These are phyloP conservation scores for Phanerochaete sordida DNA, from an alignment of 768 basidiomycete species.

Conservation along the genomic window DNA sequence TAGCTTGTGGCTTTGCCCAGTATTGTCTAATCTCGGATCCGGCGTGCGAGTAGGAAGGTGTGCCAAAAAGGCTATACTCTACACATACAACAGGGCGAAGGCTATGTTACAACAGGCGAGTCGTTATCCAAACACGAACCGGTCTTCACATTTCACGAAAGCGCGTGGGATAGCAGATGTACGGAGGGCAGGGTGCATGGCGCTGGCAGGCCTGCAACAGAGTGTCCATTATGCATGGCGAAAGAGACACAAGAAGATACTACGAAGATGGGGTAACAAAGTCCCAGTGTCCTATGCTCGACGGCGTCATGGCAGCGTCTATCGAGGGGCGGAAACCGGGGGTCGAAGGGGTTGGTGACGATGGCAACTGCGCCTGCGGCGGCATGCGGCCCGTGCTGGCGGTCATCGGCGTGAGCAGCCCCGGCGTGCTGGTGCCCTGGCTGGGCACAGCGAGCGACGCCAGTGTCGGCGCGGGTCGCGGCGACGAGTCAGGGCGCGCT, in stretches of 20 bases:
- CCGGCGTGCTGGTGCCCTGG: background rate
- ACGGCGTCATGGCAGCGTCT: background rate
- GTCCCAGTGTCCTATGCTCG: background rate
- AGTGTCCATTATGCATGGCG: background rate
- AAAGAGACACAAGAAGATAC: background rate
- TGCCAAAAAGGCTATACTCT: no score
- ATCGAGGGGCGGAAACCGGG: background rate
- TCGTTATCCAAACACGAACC: background rate
- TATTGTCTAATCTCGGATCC: no score
- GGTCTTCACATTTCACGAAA: background rate
- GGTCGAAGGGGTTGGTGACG: slow-evolving; percentile 14
- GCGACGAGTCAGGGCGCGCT: background rate
- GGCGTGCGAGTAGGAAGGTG: no score
- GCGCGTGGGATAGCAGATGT: background rate
- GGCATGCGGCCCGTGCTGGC: slow-evolving; percentile 17
- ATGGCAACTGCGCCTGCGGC: slow-evolving; percentile 22
- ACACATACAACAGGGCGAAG: background rate
- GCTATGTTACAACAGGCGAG: background rate
- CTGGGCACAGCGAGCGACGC: background rate
- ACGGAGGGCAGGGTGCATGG: background rate
- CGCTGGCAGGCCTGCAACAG: background rate
- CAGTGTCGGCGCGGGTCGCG: background rate
- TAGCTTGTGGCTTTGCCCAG: no score
- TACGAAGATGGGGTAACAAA: background rate
- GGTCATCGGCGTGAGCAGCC: slow-evolving; percentile 5